phyloP scores from a whole-genome alignment of 441 rosid species.

The Metrosideros polymorpha region DNA sequence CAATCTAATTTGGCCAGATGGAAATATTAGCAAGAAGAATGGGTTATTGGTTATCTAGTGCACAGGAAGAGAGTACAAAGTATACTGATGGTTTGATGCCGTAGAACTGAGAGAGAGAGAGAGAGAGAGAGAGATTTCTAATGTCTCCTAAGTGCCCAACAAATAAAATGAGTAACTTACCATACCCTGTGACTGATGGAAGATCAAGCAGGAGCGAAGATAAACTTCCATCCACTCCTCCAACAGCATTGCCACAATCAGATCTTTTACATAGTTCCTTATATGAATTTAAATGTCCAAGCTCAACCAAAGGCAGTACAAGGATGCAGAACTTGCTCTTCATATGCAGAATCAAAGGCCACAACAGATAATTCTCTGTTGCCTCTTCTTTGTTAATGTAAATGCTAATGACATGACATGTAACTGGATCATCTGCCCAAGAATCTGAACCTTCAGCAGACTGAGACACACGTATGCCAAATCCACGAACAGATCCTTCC shows the following conservation, averaged over 20 bases:
- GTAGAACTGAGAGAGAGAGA: not conserved
- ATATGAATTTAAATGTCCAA: constrained; percentile 50
- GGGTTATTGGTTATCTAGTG: not conserved
- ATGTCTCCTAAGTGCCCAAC: not conserved
- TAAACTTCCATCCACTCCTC: constrained; percentile 40
- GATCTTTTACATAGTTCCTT: constrained; percentile 42
- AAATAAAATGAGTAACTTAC: constrained; percentile 27
- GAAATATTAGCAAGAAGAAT: not conserved
- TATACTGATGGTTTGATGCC: not conserved
- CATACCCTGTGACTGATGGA: constrained; percentile 95
- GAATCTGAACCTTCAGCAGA: constrained; percentile 77
- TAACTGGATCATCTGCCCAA: constrained; percentile 96
- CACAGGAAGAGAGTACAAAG: not conserved
- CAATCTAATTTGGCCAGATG: not conserved
- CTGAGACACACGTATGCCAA: constrained; percentile 61
- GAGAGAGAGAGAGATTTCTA: not conserved
- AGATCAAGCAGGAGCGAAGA: constrained; percentile 83
- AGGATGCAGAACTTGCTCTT: constrained; percentile 55
- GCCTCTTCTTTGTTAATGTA: constrained; percentile 27
- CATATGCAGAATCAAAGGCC: constrained; percentile 78
- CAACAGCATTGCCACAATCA: constrained; percentile 78
- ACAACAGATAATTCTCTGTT: constrained; percentile 39
- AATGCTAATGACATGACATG: constrained; percentile 73
- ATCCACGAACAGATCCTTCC: constrained; percentile 80
- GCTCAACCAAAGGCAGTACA: constrained; percentile 70